Base-by-base conservation (phyloP, 2,329 filamentous ascomycete genomes). In the Epichloe sibirici region DNA sequence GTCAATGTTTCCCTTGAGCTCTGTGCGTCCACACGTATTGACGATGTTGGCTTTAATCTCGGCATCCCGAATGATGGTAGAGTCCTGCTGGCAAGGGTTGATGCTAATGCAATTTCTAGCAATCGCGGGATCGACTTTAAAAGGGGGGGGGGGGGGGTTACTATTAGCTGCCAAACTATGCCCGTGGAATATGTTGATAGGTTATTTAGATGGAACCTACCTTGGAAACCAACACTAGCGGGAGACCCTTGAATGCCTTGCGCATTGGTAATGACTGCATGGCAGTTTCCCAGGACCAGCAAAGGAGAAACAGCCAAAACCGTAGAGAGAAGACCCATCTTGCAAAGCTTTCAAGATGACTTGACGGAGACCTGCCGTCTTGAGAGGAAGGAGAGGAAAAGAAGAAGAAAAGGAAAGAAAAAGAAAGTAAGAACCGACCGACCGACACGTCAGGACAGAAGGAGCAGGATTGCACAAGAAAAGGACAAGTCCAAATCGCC, bases 51-150 rank as follows among this genome's bases (percentile, higher is more conserved):
- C 66, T 6, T 58, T 56, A 58, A 79, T 74, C 68, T 80, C 72
- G 15, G 73, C 74, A 53, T 81, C 77, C 50, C 75, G 73, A 65
- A 85, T 85, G 61, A 83, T 74, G 51, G 79, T 83, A 11, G 79
- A 72, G 53, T 85, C 82, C 57, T 80, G 77, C 61, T 85, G 81
- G 71, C 82, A 85, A 21, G 82, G 81, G 63, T 74, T 80, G 68
- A 83, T 81, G 52, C 70, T 69, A 15, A 79, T 82, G 65, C 81
- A 83, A 64, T 83, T 81, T 56, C 82, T 75, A 31, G 82, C 77
- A 58, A 82, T 72, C 53, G 66, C 66, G 42, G 73, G 65, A 58
- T 78, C 73, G 55, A 83, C 74, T 75, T 43, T 1, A 11, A 38
- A 48, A 11, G 34, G 34, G 9, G 1, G 23, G 9, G 9, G n/a